phyloP scores from a whole-genome alignment of 2,329 filamentous ascomycete genomes.

The Keithomyces neogunnii region DNA sequence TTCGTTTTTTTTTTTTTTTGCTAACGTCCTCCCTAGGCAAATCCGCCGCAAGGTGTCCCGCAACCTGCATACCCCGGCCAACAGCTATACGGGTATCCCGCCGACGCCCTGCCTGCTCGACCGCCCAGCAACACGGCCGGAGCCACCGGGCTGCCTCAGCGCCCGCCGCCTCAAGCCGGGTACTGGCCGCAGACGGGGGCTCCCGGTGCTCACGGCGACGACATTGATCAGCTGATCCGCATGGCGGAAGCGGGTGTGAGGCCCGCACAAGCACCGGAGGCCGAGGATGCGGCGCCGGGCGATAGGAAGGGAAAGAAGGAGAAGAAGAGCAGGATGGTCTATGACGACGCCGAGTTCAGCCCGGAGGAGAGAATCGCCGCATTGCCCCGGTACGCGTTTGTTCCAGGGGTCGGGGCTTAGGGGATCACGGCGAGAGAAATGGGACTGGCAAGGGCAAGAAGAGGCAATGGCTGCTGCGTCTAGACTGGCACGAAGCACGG shows the following conservation, averaged over 20 bases:
- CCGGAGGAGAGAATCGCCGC: constrained; percentile 85
- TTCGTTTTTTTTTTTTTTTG: background rate
- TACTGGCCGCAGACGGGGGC: constrained; percentile 12
- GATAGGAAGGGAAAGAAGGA: constrained; percentile 61
- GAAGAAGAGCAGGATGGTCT: constrained; percentile 65
- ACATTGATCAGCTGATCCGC: constrained; percentile 57
- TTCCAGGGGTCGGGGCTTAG: constrained; percentile 15
- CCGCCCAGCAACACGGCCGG: constrained; percentile 31
- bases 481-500: too few relatives aligned
- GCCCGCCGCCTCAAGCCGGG: constrained; percentile 30
- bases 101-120: constrained; percentile 36
- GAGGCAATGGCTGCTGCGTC: background rate
- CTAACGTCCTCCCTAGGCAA: constrained; percentile 5
- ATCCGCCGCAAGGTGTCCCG: constrained; percentile 12
- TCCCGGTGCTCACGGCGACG: constrained; percentile 35
- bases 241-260: constrained; percentile 55
- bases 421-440: background rate
- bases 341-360: constrained; percentile 69
- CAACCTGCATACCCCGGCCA: constrained; percentile 16
- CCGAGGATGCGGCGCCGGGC: constrained; percentile 27
- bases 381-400: constrained; percentile 65
- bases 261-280: constrained; percentile 29
- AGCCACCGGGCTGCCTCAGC: constrained; percentile 34
- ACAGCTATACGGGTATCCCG: constrained; percentile 24
- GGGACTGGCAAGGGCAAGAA: background rate